phyloP scores from a whole-genome alignment of 73 alveolate species.

The Symbiodinium pilosum region DNA sequence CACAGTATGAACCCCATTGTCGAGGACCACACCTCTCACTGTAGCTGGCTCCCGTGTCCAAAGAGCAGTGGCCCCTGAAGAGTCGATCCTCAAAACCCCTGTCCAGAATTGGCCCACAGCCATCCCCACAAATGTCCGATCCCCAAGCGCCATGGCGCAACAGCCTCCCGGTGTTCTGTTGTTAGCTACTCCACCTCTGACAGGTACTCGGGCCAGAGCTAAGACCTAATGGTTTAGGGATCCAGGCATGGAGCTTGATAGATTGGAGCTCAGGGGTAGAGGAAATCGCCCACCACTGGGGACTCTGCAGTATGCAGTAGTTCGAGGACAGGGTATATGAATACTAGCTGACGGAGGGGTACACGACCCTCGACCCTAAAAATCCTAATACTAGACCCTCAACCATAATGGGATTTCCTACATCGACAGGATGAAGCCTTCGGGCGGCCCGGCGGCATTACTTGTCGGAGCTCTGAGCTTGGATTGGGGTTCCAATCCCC shows the following conservation, averaged over 20 bases:
- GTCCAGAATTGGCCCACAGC: neutral
- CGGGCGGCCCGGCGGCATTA: no score
- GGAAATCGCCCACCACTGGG: no score
- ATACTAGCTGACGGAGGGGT: no score
- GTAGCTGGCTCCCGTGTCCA: neutral
- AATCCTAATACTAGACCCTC: no score
- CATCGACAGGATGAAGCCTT: no score
- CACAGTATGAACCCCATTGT: neutral
- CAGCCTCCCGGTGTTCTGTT: neutral
- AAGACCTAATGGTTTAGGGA: neutral
- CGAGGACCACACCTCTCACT: neutral
- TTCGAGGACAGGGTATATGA: no score
- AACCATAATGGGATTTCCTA: no score
- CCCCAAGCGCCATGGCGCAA: neutral
- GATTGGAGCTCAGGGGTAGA: neutral
- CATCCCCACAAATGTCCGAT: neutral
- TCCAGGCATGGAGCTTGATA: no score
- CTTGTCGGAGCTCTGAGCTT: no score
- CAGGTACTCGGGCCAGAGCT: neutral
- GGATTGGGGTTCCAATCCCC: no score
- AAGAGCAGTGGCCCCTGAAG: neutral
- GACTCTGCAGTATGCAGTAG: no score
- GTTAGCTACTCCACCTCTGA: neutral
- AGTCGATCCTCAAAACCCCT: neutral
- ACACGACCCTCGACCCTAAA: no score